phyloP scores from a whole-genome alignment of 164 flowering plant species.

The Euptelea pleiosperma region DNA sequence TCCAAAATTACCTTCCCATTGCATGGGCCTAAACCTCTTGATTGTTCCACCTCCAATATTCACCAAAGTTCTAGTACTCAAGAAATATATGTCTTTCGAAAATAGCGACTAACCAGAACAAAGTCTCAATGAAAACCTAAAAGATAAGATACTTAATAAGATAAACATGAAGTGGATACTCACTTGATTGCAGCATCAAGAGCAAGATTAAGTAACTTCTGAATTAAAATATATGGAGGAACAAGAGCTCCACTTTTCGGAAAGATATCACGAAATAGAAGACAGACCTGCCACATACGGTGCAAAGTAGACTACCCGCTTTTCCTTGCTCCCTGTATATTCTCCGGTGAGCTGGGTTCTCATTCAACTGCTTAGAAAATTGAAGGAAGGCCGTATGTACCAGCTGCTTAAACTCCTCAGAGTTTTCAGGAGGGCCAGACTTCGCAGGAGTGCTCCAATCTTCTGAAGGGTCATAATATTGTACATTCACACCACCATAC shows the following conservation, averaged over 20 bases:
- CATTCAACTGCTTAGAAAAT: constrained; percentile 54
- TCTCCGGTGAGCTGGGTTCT: constrained; percentile 44
- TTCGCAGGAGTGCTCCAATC: constrained; percentile 18
- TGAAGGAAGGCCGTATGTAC: constrained; percentile 53
- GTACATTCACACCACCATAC: constrained; percentile 14
- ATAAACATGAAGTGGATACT: constrained; percentile 9
- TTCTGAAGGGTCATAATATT: constrained; percentile 19
- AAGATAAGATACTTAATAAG: neutral
- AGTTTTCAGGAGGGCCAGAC: constrained; percentile 49
- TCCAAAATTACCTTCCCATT: too few relatives aligned
- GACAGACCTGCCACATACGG: constrained; percentile 76
- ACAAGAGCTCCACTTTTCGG: constrained; percentile 26
- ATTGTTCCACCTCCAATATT: constrained; percentile 1
- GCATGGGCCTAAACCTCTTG: neutral
- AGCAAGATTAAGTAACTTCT: constrained; percentile 22
- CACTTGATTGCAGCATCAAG: constrained; percentile 17
- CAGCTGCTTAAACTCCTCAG: constrained; percentile 58
- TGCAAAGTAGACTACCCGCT: constrained; percentile 46
- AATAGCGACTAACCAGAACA: neutral
- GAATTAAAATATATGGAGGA: constrained; percentile 21
- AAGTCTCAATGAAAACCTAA: constrained; percentile 7
- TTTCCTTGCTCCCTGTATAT: constrained; percentile 45
- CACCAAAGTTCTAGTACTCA: too few relatives aligned
- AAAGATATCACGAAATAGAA: constrained; percentile 27
- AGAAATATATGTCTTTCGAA: too few relatives aligned